A percentile compares a stretch with the other conserved stretches of the same genome.
These are phyloP conservation scores for Aspergillus sp. DNA, from an alignment of 2,329 filamentous ascomycete genomes.

Conservation along the genomic window DNA sequence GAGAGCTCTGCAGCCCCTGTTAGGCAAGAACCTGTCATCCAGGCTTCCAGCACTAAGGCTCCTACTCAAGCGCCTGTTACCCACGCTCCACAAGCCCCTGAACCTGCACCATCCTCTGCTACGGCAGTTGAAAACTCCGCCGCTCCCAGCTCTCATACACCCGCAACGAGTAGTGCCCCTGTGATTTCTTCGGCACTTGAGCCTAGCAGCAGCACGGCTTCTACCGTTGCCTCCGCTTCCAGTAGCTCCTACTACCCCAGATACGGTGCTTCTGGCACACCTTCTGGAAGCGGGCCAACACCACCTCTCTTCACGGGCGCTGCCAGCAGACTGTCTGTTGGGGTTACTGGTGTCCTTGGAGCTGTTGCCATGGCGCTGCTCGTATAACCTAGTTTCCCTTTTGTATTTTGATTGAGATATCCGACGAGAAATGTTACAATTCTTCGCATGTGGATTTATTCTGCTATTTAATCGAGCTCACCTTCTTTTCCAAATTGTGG, in stretches of 20 bases:
- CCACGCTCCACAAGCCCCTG: not conserved
- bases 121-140: not conserved
- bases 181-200: not conserved
- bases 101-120: not conserved
- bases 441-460: no score
- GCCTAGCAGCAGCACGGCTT: not conserved
- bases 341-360: not conserved
- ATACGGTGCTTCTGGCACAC: conserved; percentile 1
- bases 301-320: conserved; percentile 19
- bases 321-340: conserved; percentile 13
- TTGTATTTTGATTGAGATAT: not conserved
- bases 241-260: no score
- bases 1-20: not conserved
- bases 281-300: conserved; percentile 3
- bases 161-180: not conserved
- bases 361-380: not conserved
- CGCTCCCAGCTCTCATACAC: no score
- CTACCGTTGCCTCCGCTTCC: not conserved
- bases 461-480: no score
- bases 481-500: no score
- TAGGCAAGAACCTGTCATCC: not conserved
- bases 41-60: not conserved
- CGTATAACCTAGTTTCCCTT: not conserved
- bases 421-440: no score
- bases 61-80: not conserved